A percentile compares a stretch with the other conserved stretches of the same genome.
Evolutionary conservation across 2,329 filamentous ascomycete genomes (phyloP).

Genomic region (Colletotrichum tabaci): DNA sequence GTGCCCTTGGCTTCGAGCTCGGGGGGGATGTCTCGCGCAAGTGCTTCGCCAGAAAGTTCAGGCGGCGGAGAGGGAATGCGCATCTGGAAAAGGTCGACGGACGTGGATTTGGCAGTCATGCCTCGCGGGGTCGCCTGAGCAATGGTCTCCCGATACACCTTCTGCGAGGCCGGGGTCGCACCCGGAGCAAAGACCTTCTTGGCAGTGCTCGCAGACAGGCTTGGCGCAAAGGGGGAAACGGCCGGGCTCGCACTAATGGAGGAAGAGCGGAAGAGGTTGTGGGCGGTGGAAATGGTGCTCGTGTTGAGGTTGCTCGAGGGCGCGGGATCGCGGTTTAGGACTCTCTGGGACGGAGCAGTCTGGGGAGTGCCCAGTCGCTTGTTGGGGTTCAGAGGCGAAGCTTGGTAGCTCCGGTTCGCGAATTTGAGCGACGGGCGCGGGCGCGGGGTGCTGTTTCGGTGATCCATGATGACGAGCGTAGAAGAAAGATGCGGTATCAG

Average conservation of each 20-base stretch:
- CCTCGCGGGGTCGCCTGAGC: conserved; percentile 64
- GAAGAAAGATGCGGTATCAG: neutral
- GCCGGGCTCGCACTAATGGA: conserved; percentile 52
- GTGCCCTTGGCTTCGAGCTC: conserved; percentile 67
- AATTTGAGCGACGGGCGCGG: conserved; percentile 60
- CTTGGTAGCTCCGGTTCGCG: conserved; percentile 59
- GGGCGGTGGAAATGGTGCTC: conserved; percentile 53
- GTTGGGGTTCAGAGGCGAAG: conserved; percentile 53
- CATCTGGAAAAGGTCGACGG: conserved; percentile 70
- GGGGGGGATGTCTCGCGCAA: conserved; percentile 68
- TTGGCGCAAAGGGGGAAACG: conserved; percentile 60
- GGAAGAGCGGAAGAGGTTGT: conserved; percentile 61
- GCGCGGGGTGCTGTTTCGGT: conserved; percentile 54
- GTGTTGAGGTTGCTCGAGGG: conserved; percentile 54
- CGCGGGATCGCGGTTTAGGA: conserved; percentile 54
- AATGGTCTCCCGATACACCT: conserved; percentile 61
- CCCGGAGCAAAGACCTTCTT: conserved; percentile 65
- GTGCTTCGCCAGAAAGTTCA: conserved; percentile 68
- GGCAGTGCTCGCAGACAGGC: conserved; percentile 59
- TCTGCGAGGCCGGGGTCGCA: conserved; percentile 60
- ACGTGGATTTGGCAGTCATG: conserved; percentile 63
- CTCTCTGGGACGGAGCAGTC: conserved; percentile 54
- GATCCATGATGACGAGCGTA: conserved; percentile 38
- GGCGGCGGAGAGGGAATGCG: conserved; percentile 71
- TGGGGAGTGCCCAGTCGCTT: conserved; percentile 58